Evolutionary conservation across 345 rosid genomes (phyloP).

Genomic region (Salix viminalis): DNA sequence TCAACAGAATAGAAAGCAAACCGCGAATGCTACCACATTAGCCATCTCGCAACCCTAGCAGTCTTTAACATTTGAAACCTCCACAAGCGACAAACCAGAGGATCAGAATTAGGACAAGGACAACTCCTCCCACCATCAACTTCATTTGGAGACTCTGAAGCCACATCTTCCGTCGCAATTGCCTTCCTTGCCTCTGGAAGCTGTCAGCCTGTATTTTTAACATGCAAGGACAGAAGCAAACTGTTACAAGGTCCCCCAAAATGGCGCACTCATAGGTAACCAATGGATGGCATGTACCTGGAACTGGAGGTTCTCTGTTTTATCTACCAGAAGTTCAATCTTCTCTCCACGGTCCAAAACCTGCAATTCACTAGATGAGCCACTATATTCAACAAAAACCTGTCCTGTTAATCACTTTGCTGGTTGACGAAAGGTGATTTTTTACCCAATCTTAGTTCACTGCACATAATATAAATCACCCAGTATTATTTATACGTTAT

Average conservation of each 20-base stretch:
- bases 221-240: neutral
- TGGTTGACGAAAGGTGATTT: neutral
- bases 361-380: conserved; percentile 32
- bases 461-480: neutral
- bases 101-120: conserved; percentile 51
- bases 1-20: neutral
- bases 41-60: neutral
- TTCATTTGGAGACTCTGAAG: conserved; percentile 81
- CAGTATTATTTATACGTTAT: neutral
- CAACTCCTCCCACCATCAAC: conserved; percentile 69
- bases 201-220: conserved; percentile 61
- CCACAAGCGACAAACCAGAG: conserved; percentile 68
- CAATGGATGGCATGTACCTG: conserved; percentile 40
- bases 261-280: neutral
- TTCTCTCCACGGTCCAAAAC: conserved; percentile 96
- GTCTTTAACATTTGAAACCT: conserved; percentile 59
- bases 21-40: neutral
- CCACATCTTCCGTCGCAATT: conserved; percentile 94
- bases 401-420: neutral
- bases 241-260: neutral
- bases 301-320: conserved; percentile 83
- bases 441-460: neutral
- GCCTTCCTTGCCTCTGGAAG: conserved; percentile 97
- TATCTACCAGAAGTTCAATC: conserved; percentile 91
- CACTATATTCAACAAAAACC: neutral